Conservation (phyloP, 345 rosid genomes). For the Limnanthes douglasii region DNA sequence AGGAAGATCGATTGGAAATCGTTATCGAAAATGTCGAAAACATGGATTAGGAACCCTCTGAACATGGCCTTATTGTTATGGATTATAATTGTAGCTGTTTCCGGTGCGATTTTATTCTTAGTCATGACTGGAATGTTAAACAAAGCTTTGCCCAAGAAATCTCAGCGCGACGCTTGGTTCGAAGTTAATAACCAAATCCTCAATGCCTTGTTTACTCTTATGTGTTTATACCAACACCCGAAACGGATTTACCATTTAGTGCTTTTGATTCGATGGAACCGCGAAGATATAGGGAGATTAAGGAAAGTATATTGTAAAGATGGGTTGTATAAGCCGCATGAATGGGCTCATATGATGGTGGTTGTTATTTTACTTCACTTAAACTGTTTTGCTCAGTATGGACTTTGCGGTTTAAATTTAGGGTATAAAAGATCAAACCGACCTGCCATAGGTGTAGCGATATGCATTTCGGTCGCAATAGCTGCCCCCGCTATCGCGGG, state of each 20-base stretch:
- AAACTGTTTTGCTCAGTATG: conserved; percentile 94
- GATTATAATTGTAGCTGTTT: conserved; percentile 63
- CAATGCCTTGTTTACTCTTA: conserved; percentile 78
- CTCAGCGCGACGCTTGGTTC: conserved; percentile 72
- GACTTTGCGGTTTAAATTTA: conserved; percentile 75
- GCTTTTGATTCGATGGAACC: conserved; percentile 71
- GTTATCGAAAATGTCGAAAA: conserved; percentile 35
- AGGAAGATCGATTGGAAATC: conserved; percentile 55
- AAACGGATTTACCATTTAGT: conserved; percentile 72
- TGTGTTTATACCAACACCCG: conserved; percentile 92
- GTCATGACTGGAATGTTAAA: conserved; percentile 98
- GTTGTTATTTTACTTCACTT: conserved; percentile 67
- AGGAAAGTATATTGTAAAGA: conserved; percentile 77
- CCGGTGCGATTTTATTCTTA: conserved; percentile 84
- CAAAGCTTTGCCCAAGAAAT: conserved; percentile 41
- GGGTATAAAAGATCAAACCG: conserved; percentile 74
- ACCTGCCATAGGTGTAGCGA: conserved; percentile 74
- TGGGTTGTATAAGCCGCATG: conserved; percentile 78
- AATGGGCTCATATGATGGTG: conserved; percentile 82
- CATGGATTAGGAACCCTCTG: conserved; percentile 68
- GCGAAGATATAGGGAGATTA: conserved; percentile 43
- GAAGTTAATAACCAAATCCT: conserved; percentile 93
- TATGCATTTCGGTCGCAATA: conserved; percentile 73
- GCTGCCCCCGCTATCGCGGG: conserved; percentile 86
- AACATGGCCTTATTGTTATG: conserved; percentile 75